phyloP scores from a whole-genome alignment of 768 basidiomycete genomes.

The Rhizopogon salebrosus region DNA sequence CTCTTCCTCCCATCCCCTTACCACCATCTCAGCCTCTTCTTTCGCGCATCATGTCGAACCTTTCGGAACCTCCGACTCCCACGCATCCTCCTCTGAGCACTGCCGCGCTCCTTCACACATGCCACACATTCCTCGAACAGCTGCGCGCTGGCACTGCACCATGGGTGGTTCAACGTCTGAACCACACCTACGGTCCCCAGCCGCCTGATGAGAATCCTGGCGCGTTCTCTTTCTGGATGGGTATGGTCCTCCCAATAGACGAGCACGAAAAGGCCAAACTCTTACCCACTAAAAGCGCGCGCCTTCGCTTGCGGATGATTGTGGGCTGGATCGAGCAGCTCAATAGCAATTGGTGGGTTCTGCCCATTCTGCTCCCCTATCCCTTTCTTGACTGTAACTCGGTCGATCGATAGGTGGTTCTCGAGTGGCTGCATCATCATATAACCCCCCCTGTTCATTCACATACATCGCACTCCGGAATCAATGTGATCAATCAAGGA shows the following conservation, averaged over 20 bases:
- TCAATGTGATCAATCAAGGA: not conserved
- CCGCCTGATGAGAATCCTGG: slow-evolving; percentile 56
- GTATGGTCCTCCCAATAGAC: slow-evolving; percentile 84
- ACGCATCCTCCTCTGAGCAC: slow-evolving; percentile 14
- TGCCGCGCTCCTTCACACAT: slow-evolving; percentile 41
- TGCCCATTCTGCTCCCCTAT: slow-evolving; percentile 6
- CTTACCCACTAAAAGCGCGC: slow-evolving; percentile 72
- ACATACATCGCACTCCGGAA: not conserved
- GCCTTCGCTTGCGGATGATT: slow-evolving; percentile 76
- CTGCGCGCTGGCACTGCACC: slow-evolving; percentile 72
- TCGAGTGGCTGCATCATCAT: slow-evolving; percentile 62
- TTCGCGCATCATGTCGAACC: slow-evolving; percentile 11
- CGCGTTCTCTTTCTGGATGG: slow-evolving; percentile 87
- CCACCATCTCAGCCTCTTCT: slow-evolving; percentile 11
- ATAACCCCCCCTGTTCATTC: slow-evolving; percentile 13
- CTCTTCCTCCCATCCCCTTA: slow-evolving; percentile 3
- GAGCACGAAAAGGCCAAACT: slow-evolving; percentile 86
- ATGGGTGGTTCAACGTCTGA: slow-evolving; percentile 88
- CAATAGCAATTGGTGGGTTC: slow-evolving; percentile 46
- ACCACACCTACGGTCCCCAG: slow-evolving; percentile 73
- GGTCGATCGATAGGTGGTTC: slow-evolving; percentile 58
- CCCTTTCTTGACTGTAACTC: slow-evolving; percentile 14
- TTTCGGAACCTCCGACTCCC: slow-evolving; percentile 8
- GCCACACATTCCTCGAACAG: slow-evolving; percentile 57
- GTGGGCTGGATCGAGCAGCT: slow-evolving; percentile 93